Conservation (phyloP, 2,329 filamentous ascomycete species). For the Emergomyces africanus region DNA sequence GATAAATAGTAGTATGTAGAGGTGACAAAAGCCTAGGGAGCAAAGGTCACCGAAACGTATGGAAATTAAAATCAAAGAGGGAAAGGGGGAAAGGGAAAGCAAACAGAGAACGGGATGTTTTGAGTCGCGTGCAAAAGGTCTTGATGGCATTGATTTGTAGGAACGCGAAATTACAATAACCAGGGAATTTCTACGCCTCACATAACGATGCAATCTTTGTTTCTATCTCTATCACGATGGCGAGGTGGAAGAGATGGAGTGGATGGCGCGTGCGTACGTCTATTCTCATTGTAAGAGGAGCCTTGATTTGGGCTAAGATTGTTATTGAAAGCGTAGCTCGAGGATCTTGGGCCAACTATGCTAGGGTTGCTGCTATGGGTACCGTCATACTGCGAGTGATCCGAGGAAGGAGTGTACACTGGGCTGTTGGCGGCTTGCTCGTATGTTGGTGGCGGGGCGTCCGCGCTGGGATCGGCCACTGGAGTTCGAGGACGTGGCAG, state of each 20-base stretch:
- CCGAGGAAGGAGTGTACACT: conserved; percentile 41
- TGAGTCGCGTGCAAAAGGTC: background rate
- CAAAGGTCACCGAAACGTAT: background rate
- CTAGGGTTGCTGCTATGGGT: conserved; percentile 6
- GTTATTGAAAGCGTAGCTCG: conserved; percentile 4
- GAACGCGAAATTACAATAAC: background rate
- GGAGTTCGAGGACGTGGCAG: conserved; percentile 34
- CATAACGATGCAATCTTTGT: conserved; percentile 34
- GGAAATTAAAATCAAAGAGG: too few species aligned
- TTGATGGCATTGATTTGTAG: background rate
- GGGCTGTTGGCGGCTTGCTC: conserved; percentile 48
- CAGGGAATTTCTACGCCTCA: conserved; percentile 11
- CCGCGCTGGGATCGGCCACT: conserved; percentile 26
- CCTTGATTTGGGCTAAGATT: background rate
- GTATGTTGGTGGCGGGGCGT: conserved; percentile 51
- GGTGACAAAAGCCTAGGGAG: background rate
- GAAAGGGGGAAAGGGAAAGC: background rate
- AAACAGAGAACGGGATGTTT: background rate
- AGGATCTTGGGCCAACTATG: conserved; percentile 9
- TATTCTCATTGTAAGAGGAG: background rate
- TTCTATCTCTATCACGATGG: conserved; percentile 19
- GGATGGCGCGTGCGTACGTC: background rate
- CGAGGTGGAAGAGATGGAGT: background rate
- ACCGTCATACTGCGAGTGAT: conserved; percentile 23
- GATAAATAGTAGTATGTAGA: background rate